Percentiles rank a stretch among this genome's conserved stretches.
Evolutionary conservation across 192 early-diverging fungal genomes (phyloP).

Genomic region (Entomortierella parvispora): DNA sequence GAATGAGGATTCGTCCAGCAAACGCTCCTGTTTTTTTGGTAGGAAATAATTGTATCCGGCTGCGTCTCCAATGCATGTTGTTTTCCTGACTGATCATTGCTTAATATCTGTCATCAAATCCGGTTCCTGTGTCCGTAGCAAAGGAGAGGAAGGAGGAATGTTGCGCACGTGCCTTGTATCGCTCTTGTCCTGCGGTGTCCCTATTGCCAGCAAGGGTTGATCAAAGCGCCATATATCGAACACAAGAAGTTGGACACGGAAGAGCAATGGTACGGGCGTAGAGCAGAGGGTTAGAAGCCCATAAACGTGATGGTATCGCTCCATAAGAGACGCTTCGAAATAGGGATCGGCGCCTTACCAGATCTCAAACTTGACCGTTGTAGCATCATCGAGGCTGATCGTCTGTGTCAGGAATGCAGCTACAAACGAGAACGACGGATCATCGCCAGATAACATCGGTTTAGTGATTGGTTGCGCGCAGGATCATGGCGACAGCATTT

Average conservation of each 20-base stretch:
- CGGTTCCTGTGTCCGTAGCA: no score
- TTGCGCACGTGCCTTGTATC: constrained; percentile 65
- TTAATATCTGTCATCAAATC: no score
- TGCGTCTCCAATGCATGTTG: no score
- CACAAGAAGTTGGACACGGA: neutral
- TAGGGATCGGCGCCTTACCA: constrained; percentile 71
- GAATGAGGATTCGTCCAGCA: no score
- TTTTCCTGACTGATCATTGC: no score
- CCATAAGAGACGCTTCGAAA: no score
- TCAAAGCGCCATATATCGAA: neutral
- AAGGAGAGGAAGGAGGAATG: neutral
- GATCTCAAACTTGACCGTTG: constrained; percentile 94
- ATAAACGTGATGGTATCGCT: no score
- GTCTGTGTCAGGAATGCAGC: constrained; percentile 83
- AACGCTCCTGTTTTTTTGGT: no score
- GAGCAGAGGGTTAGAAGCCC: neutral
- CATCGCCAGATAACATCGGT: neutral
- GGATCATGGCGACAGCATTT: constrained; percentile 17
- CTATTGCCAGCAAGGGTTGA: constrained; percentile 30
- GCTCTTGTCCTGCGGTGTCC: constrained; percentile 80
- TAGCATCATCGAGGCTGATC: constrained; percentile 85
- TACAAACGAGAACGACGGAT: constrained; percentile 14
- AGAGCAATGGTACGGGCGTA: neutral
- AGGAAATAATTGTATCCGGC: no score
- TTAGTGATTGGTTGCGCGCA: neutral